Evolutionary conservation across 164 flowering plant species (phyloP).

Genomic region (Akebia trifoliata): DNA sequence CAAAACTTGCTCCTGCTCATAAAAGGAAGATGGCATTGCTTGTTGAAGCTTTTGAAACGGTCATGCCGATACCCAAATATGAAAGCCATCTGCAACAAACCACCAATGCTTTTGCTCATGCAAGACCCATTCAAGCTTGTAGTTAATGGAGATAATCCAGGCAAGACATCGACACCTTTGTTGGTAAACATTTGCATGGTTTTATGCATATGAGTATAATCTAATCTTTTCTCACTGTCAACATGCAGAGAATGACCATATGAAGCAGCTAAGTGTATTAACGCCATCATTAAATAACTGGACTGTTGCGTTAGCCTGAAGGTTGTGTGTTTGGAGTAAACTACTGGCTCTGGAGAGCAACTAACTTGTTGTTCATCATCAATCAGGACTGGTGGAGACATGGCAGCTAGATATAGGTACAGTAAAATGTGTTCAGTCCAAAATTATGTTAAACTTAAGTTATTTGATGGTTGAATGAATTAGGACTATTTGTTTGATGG

Average conservation of each 20-base stretch:
- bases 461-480: not conserved
- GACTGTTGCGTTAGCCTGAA: not conserved
- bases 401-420: conserved; percentile 1
- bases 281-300: not conserved
- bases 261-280: conserved; percentile 7
- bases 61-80: conserved; percentile 34
- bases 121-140: conserved; percentile 28
- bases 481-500: conserved; percentile 1
- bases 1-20: conserved; percentile 65
- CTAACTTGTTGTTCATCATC: conserved; percentile 16
- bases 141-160: conserved; percentile 16
- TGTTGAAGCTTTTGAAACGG: conserved; percentile 85
- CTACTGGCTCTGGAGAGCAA: conserved; percentile 10
- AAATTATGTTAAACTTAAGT: conserved; percentile 1
- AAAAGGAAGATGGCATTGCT: conserved; percentile 65
- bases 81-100: conserved; percentile 18
- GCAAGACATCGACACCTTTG: conserved; percentile 12
- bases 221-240: not conserved
- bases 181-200: not conserved
- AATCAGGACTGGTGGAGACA: not conserved
- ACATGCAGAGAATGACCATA: conserved; percentile 18
- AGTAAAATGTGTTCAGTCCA: conserved; percentile 11
- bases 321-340: conserved; percentile 8
- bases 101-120: conserved; percentile 15
- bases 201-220: not conserved